These are phyloP conservation scores for Naganishia albida DNA, from an alignment of 1,284 basidiomycete genomes.

Conservation along the genomic window DNA sequence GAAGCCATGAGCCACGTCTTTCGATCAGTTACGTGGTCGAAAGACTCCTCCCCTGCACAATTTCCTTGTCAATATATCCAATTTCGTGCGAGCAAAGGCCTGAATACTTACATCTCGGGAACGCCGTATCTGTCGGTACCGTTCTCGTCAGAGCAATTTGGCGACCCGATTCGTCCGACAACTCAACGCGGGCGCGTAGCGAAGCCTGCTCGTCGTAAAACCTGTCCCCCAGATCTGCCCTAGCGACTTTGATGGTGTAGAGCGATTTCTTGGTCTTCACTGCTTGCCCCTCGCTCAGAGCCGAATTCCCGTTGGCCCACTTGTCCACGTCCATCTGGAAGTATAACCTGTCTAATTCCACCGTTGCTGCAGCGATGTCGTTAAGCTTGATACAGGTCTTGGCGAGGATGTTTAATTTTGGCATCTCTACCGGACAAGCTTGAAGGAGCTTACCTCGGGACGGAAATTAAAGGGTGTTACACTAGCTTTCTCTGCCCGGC, in stretches of 20 bases:
- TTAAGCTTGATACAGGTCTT: slow-evolving; percentile 96
- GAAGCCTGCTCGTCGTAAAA: slow-evolving; percentile 45
- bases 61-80: background rate
- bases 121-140: slow-evolving; percentile 78
- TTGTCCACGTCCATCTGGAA: slow-evolving; percentile 87
- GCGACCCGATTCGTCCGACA: slow-evolving; percentile 88
- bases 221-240: slow-evolving; percentile 63
- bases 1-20: slow-evolving; percentile 96
- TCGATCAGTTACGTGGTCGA: slow-evolving; percentile 78
- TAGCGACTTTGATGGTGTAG: slow-evolving; percentile 90
- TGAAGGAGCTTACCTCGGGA: slow-evolving; percentile 58
- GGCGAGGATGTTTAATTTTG: background rate
- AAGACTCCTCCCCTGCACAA: slow-evolving; percentile 84
- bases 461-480: slow-evolving; percentile 92
- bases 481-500: slow-evolving; percentile 18
- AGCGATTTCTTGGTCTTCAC: slow-evolving; percentile 67
- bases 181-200: slow-evolving; percentile 83
- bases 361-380: slow-evolving; percentile 90
- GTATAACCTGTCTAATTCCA: slow-evolving; percentile 90
- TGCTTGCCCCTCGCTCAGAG: slow-evolving; percentile 56
- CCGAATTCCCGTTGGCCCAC: slow-evolving; percentile 62
- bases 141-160: slow-evolving; percentile 93
- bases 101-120: slow-evolving; percentile 74
- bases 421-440: background rate
- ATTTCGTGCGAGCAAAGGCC: too few species aligned